Conservation (phyloP, 371 early-diverging fungal species). For the Dichotomocladium elegans region DNA sequence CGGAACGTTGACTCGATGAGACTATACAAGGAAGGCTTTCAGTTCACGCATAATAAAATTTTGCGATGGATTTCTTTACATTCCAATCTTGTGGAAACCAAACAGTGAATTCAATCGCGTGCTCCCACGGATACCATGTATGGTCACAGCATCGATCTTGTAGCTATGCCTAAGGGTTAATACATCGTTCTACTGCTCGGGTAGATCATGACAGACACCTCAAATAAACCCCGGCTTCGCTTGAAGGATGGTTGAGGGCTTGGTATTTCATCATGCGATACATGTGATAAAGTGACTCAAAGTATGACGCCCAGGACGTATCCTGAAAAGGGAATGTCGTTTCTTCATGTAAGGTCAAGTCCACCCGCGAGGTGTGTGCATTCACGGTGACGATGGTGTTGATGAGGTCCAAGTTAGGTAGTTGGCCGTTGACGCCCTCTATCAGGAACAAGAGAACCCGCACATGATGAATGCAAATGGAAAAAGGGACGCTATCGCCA, state of each 20-base stretch:
- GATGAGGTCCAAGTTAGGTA: conserved; percentile 90
- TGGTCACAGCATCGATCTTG: conserved; percentile 80
- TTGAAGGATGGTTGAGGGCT: conserved; percentile 66
- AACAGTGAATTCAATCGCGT: conserved; percentile 35
- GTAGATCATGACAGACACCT: conserved; percentile 42
- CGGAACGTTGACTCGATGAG: conserved; percentile 80
- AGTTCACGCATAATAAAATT: background rate
- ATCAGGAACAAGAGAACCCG: background rate
- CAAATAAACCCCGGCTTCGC: conserved; percentile 71
- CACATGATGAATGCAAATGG: background rate
- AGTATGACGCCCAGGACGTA: conserved; percentile 20
- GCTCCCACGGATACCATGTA: conserved; percentile 55
- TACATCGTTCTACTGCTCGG: background rate
- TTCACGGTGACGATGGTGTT: conserved; percentile 66
- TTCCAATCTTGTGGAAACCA: conserved; percentile 56
- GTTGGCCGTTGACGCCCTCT: conserved; percentile 92
- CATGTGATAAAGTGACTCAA: conserved; percentile 49
- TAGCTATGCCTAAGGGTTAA: conserved; percentile 49
- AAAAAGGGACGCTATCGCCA: too few relatives aligned
- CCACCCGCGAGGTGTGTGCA: conserved; percentile 43
- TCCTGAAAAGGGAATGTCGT: conserved; percentile 11
- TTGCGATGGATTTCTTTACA: conserved; percentile 40
- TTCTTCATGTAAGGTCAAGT: conserved; percentile 41
- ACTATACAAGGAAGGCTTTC: conserved; percentile 32
- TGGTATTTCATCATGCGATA: conserved; percentile 63